phyloP scores from a whole-genome alignment of 2,329 filamentous ascomycete species.

The Hypoxylon rubiginosum region DNA sequence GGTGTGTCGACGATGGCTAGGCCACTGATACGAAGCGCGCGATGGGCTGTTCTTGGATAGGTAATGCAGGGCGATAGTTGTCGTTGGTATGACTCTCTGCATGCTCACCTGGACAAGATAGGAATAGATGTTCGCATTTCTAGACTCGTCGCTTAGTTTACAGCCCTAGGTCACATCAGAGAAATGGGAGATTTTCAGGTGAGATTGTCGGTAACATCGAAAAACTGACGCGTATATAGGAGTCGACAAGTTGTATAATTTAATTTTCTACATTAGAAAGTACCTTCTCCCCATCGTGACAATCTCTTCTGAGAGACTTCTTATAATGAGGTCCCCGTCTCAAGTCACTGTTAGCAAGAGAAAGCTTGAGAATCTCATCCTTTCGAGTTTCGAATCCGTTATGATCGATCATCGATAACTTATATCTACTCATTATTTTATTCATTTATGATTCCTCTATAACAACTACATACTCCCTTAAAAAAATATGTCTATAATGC shows the following conservation, averaged over 20 bases:
- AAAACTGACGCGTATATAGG: neutral
- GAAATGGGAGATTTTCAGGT: constrained; percentile 3
- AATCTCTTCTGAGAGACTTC: neutral
- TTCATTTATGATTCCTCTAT: neutral
- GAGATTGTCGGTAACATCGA: constrained; percentile 4
- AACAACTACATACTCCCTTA: neutral
- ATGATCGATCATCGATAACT: neutral
- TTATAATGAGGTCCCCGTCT: constrained; percentile 2
- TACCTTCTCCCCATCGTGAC: neutral
- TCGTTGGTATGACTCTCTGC: constrained; percentile 2
- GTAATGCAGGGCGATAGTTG: constrained; percentile 3
- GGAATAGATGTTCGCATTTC: constrained; percentile 2
- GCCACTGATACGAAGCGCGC: constrained; percentile 1
- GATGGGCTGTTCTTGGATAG: neutral
- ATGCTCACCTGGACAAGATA: constrained; percentile 1
- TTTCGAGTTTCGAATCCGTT: neutral
- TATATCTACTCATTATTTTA: neutral
- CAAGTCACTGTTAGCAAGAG: neutral
- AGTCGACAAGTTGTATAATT: constrained; percentile 1
- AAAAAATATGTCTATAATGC: constrained; percentile 2
- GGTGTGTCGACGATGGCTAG: neutral
- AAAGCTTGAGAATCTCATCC: constrained; percentile 1
- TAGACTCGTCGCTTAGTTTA: constrained; percentile 3
- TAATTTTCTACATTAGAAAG: neutral
- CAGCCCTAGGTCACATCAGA: neutral